A percentile compares a stretch with the other conserved stretches of the same genome.
phyloP scores from a whole-genome alignment of 225 moss, liverwort and hornwort species.

The Sphagnum contortum region DNA sequence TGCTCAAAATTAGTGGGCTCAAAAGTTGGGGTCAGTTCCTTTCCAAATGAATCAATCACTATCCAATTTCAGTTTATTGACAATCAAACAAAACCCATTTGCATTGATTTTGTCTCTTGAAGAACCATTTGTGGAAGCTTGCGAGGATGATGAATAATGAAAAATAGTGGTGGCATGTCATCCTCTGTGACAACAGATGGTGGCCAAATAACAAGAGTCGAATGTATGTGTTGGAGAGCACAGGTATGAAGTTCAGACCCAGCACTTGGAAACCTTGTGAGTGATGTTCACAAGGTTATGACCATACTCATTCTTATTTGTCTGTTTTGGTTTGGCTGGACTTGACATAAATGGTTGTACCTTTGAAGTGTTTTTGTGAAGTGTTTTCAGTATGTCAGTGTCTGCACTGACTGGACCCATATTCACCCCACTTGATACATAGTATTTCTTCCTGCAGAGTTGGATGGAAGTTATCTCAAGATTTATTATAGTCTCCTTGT shows the following conservation, averaged over 20 bases:
- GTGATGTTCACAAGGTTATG: not conserved
- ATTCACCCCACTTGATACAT: not conserved
- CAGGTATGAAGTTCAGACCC: constrained; percentile 22
- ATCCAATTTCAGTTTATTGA: too few species aligned
- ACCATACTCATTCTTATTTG: not conserved
- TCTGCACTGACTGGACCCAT: not conserved
- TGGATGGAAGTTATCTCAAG: not conserved
- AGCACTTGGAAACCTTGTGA: not conserved
- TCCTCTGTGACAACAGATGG: constrained; percentile 20
- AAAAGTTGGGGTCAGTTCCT: too few species aligned
- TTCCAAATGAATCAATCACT: too few species aligned
- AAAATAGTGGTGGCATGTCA: too few species aligned
- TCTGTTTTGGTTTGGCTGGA: too few species aligned
- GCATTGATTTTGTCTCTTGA: too few species aligned
- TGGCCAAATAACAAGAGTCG: constrained; percentile 99
- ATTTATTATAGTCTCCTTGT: not conserved
- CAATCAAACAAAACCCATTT: too few species aligned
- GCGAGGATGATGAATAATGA: too few species aligned
- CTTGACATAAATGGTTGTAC: not conserved
- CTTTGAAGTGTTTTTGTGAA: not conserved
- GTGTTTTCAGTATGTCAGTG: not conserved
- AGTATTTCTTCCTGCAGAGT: not conserved
- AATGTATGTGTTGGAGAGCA: constrained; percentile 86
- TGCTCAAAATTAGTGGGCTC: too few species aligned
- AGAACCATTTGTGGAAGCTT: too few species aligned